phyloP scores from a whole-genome alignment of 768 basidiomycete species.

The Clathrus columnatus region DNA sequence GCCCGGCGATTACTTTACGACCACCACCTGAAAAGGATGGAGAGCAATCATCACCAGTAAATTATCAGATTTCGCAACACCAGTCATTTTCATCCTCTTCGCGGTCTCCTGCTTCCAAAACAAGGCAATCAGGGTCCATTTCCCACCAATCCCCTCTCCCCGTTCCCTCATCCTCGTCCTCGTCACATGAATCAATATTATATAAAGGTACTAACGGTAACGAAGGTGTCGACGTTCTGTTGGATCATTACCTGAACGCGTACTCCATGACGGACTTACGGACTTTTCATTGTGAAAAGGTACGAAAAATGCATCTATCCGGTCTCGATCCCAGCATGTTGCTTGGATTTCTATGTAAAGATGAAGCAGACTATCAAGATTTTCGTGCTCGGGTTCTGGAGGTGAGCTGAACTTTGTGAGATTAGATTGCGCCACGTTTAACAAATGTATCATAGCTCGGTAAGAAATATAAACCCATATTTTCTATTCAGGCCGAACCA shows the following conservation, averaged over 20 bases:
- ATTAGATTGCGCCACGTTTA: slow-evolving; percentile 1
- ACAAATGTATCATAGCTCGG: slow-evolving; percentile 29
- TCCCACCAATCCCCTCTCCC: slow-evolving; percentile 1
- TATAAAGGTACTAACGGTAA: not conserved
- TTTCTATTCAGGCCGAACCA: slow-evolving; percentile 81
- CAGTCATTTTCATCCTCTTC: not conserved
- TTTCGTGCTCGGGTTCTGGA: slow-evolving; percentile 62
- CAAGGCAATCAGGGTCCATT: not conserved
- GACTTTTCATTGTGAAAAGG: slow-evolving; percentile 95
- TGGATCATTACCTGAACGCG: slow-evolving; percentile 58
- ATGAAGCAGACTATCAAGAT: slow-evolving; percentile 82
- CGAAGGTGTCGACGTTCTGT: slow-evolving; percentile 20
- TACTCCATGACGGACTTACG: slow-evolving; percentile 67
- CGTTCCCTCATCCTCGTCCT: slow-evolving; percentile 2
- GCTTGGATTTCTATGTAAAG: slow-evolving; percentile 80
- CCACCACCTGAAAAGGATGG: slow-evolving; percentile 29
- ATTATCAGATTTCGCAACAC: not conserved
- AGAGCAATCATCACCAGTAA: not conserved
- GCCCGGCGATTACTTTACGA: slow-evolving; percentile 66
- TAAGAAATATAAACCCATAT: slow-evolving; percentile 51
- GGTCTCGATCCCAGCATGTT: slow-evolving; percentile 96
- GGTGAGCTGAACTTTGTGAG: slow-evolving; percentile 47
- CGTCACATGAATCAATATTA: slow-evolving; percentile 5
- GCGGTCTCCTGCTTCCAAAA: slow-evolving; percentile 2
- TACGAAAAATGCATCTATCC: slow-evolving; percentile 88